Percentiles rank a stretch among this genome's conserved stretches.
These are phyloP conservation scores for Orbilia quercus DNA, from an alignment of 2,329 filamentous ascomycete genomes.

Conservation along the genomic window DNA sequence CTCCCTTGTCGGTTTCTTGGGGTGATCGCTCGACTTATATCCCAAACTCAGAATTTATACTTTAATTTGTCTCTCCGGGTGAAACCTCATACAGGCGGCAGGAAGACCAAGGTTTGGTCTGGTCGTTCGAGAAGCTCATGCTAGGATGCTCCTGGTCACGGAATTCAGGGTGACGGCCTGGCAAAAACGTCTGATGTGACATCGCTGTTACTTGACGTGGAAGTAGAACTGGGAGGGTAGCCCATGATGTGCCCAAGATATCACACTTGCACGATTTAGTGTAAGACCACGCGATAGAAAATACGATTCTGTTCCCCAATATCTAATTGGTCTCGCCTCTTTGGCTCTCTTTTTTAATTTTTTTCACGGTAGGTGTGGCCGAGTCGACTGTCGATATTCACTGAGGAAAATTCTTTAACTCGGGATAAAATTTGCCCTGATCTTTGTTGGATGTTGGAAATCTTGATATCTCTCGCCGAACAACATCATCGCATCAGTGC, in stretches of 20 bases:
- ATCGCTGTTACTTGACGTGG: conserved; percentile 38
- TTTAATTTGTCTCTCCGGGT: conserved; percentile 39
- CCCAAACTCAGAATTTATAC: conserved; percentile 45
- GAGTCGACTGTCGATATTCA: conserved; percentile 1
- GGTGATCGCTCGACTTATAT: conserved; percentile 51
- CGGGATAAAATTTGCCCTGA: background rate
- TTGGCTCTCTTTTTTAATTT: background rate
- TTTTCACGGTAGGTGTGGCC: background rate
- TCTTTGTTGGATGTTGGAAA: background rate
- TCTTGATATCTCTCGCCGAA: background rate
- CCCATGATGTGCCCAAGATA: conserved; percentile 6
- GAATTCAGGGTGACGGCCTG: conserved; percentile 16
- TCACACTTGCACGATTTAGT: conserved; percentile 12
- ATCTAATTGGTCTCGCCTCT: background rate
- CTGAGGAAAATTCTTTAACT: conserved; percentile 7
- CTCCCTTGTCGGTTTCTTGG: conserved; percentile 11
- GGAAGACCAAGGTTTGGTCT: conserved; percentile 9
- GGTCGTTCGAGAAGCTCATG: conserved; percentile 37
- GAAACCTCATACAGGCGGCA: conserved; percentile 28
- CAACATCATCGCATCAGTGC: conserved; percentile 2
- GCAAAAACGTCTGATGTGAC: conserved; percentile 45
- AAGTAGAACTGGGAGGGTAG: conserved; percentile 30
- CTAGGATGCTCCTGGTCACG: conserved; percentile 22
- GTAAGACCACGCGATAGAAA: conserved; percentile 25
- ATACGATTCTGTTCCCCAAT: conserved; percentile 31